Evolutionary conservation across 2,329 filamentous ascomycete species (phyloP).

Genomic region (Botrytis porri): DNA sequence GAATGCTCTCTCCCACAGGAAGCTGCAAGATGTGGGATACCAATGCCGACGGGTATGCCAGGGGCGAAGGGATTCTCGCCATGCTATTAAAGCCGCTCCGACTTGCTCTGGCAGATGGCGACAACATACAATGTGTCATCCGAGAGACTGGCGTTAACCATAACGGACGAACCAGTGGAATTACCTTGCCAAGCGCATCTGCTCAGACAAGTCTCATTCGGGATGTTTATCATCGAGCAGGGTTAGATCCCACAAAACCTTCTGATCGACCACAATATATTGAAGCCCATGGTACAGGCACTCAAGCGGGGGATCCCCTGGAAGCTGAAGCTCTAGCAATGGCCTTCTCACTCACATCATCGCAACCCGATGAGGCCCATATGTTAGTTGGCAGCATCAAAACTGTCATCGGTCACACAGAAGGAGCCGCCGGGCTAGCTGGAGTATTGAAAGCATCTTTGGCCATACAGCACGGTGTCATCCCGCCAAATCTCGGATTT

Average conservation of each 20-base stretch:
- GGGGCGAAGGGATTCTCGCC: conserved; percentile 60
- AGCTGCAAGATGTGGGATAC: conserved; percentile 50
- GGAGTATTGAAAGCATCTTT: conserved; percentile 33
- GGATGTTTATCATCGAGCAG: conserved; percentile 16
- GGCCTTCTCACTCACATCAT: neutral
- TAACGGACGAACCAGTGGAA: conserved; percentile 45
- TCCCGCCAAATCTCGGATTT: conserved; percentile 37
- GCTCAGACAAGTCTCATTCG: conserved; percentile 40
- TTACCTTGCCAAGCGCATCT: conserved; percentile 44
- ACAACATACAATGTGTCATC: conserved; percentile 45
- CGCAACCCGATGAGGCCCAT: neutral
- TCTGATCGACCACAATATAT: conserved; percentile 22
- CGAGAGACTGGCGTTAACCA: conserved; percentile 43
- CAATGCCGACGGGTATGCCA: conserved; percentile 60
- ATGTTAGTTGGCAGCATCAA: conserved; percentile 33
- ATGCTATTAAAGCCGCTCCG: conserved; percentile 56
- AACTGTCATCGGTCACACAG: conserved; percentile 32
- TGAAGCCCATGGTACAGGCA: conserved; percentile 37
- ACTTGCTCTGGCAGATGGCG: conserved; percentile 42
- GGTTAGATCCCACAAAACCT: conserved; percentile 11
- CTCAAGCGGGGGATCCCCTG: conserved; percentile 25
- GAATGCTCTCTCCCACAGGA: conserved; percentile 21
- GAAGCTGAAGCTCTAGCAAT: neutral
- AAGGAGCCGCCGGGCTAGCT: conserved; percentile 32
- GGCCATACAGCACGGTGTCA: conserved; percentile 31